These are phyloP conservation scores for Pleurotus djamor DNA, from an alignment of 768 basidiomycete species.

Conservation along the genomic window DNA sequence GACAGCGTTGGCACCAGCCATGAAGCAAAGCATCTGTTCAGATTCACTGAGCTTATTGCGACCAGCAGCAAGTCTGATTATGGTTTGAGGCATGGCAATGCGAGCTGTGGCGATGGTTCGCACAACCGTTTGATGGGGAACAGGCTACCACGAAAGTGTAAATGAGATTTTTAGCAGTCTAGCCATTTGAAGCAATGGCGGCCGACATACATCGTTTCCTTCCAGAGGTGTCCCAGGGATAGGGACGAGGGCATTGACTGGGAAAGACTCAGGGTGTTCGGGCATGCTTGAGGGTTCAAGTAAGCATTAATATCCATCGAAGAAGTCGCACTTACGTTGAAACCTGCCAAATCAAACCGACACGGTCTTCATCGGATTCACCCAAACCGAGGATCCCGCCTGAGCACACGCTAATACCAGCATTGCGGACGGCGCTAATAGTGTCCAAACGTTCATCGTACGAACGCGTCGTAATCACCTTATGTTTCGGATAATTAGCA, in stretches of 20 bases:
- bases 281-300: constrained; percentile 61
- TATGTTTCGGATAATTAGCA: not conserved
- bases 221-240: constrained; percentile 94
- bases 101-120: constrained; percentile 96
- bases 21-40: constrained; percentile 97
- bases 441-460: constrained; percentile 94
- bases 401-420: constrained; percentile 96
- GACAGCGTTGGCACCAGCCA: constrained; percentile 97
- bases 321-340: constrained; percentile 59
- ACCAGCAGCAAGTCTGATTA: constrained; percentile 94
- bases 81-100: constrained; percentile 87
- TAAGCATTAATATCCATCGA: not conserved
- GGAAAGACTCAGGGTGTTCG: constrained; percentile 98
- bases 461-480: constrained; percentile 95
- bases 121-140: constrained; percentile 79
- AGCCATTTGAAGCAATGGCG: not conserved
- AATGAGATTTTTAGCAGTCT: constrained; percentile 9
- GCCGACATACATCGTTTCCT: constrained; percentile 68
- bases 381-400: constrained; percentile 96
- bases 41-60: constrained; percentile 85
- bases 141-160: constrained; percentile 45
- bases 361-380: constrained; percentile 85
- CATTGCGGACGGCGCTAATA: constrained; percentile 86
- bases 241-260: constrained; percentile 95
- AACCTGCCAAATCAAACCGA: constrained; percentile 93